These are phyloP conservation scores for Avicennia marina DNA, from an alignment of 257 asterid genomes.

Conservation along the genomic window DNA sequence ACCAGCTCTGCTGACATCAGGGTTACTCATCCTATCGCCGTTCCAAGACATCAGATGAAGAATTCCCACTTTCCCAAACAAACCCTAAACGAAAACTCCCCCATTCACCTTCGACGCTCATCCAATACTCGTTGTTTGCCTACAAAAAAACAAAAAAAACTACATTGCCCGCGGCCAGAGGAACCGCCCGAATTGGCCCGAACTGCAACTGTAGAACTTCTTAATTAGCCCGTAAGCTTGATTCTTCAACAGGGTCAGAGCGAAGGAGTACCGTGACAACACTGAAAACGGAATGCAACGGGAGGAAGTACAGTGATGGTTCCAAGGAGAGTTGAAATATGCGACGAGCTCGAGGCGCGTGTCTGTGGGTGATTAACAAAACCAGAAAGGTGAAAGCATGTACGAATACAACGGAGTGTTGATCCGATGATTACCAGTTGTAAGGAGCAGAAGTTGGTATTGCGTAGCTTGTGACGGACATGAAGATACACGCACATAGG, in stretches of 20 bases:
- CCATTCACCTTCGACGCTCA: conserved; percentile 24
- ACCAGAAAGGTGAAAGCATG: too few relatives aligned
- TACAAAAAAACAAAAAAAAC: too few relatives aligned
- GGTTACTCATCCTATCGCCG: conserved; percentile 41
- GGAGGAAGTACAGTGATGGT: conserved; percentile 16
- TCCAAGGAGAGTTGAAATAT: conserved; percentile 4
- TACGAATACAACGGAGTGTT: conserved; percentile 27
- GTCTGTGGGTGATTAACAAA: conserved; percentile 18
- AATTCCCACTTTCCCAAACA: conserved; percentile 17
- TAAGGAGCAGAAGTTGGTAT: conserved; percentile 15
- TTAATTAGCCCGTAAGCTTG: conserved; percentile 8
- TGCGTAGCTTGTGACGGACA: neutral
- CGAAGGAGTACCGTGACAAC: conserved; percentile 6
- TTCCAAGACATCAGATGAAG: conserved; percentile 21
- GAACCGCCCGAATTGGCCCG: conserved; percentile 21
- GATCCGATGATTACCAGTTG: conserved; percentile 22
- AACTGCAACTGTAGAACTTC: conserved; percentile 16
- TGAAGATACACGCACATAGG: too few relatives aligned
- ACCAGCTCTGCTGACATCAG: conserved; percentile 44
- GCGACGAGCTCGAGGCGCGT: conserved; percentile 1
- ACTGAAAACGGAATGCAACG: conserved; percentile 15
- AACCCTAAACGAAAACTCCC: conserved; percentile 29
- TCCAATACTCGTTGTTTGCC: too few relatives aligned
- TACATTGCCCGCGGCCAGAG: too few relatives aligned
- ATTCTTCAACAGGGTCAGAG: conserved; percentile 7